phyloP scores from a whole-genome alignment of 345 rosid genomes.

The Eucalyptus globulus region DNA sequence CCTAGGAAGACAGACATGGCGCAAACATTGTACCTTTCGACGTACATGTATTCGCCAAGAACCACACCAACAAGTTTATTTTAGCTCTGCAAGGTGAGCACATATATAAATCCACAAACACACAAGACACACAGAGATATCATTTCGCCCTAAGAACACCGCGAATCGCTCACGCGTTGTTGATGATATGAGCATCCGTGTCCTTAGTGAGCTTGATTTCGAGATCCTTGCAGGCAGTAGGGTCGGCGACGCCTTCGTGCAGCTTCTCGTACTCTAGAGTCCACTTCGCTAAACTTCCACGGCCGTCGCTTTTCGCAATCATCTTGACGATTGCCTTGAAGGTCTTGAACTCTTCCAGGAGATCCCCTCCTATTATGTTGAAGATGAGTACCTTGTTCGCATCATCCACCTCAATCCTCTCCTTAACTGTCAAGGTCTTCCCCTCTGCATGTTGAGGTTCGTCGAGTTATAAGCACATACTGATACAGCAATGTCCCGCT shows the following conservation, averaged over 20 bases:
- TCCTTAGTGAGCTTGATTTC: not conserved
- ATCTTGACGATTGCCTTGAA: not conserved
- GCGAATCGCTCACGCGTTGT: not conserved
- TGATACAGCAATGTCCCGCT: not conserved
- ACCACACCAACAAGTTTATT: not conserved
- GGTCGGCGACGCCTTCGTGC: not conserved
- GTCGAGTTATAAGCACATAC: not conserved
- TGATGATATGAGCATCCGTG: not conserved
- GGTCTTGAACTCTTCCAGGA: not conserved
- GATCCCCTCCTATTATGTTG: not conserved
- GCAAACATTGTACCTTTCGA: not conserved
- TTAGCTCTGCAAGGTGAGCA: not conserved
- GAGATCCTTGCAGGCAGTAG: not conserved
- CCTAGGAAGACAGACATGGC: not conserved
- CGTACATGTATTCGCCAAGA: not conserved
- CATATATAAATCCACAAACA: not conserved
- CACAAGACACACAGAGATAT: not conserved
- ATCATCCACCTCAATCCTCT: not conserved
- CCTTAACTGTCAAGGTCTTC: not conserved
- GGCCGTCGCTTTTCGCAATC: not conserved
- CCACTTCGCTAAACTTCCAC: not conserved
- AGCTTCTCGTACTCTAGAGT: slow-evolving; percentile 3
- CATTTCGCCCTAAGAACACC: not conserved
- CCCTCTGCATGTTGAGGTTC: not conserved
- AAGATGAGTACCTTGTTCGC: not conserved